Percentiles rank a stretch among this genome's conserved stretches.
phyloP scores from a whole-genome alignment of 306 rosid species.

The Boehmeria nivea region DNA sequence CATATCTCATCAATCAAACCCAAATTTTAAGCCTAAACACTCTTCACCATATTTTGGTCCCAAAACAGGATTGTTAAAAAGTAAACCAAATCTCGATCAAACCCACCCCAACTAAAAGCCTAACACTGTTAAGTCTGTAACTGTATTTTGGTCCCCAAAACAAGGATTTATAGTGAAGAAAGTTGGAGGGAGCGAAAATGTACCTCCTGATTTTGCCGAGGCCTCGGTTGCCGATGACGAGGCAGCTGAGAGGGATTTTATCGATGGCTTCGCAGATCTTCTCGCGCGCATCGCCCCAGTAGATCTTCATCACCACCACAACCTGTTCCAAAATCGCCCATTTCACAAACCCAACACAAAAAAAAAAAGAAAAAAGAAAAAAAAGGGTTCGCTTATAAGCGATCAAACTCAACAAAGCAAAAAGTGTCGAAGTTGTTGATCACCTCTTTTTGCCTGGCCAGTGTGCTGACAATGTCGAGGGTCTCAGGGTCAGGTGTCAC shows the following conservation, averaged over 20 bases:
- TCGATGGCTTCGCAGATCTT: conserved; percentile 62
- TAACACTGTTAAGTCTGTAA: background rate
- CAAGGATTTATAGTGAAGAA: background rate
- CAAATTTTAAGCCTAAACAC: conserved; percentile 8
- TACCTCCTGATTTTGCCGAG: conserved; percentile 70
- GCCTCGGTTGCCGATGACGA: conserved; percentile 78
- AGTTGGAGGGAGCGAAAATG: no score
- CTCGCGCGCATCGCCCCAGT: conserved; percentile 71
- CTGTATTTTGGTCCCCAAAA: background rate
- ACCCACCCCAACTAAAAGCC: background rate
- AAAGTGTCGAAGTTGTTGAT: no score
- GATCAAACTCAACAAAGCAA: no score
- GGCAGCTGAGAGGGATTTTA: conserved; percentile 41
- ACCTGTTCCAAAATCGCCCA: no score
- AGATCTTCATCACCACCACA: conserved; percentile 52
- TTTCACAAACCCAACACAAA: conserved; percentile 14
- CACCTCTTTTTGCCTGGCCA: conserved; percentile 51
- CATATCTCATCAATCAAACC: conserved; percentile 2
- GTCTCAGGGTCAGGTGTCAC: conserved; percentile 43
- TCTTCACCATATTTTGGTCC: background rate
- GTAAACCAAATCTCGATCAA: no score
- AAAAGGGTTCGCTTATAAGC: no score
- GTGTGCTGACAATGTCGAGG: conserved; percentile 42
- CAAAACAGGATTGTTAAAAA: background rate
- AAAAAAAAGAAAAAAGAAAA: no score